Evolutionary conservation across 2,329 filamentous ascomycete species (phyloP).

Genomic region (Fusarium sp.): DNA sequence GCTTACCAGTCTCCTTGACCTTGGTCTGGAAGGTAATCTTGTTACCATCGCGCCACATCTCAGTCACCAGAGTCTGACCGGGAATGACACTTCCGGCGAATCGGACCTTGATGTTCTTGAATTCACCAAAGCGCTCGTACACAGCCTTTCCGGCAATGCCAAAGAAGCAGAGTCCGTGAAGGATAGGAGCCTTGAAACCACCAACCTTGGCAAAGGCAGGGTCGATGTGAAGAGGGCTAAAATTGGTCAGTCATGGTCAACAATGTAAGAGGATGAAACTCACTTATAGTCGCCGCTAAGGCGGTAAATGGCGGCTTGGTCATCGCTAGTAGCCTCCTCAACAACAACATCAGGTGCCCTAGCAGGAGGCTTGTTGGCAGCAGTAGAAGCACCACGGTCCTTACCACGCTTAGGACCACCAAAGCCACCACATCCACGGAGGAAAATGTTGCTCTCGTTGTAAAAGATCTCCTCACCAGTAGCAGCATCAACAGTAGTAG

Average conservation of each 20-base stretch:
- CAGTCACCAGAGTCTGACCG: constrained; percentile 87
- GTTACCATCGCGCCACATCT: constrained; percentile 91
- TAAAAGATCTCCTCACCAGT: constrained; percentile 94
- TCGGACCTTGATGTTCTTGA: constrained; percentile 91
- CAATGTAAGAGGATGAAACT: constrained; percentile 32
- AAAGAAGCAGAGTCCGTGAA: constrained; percentile 97
- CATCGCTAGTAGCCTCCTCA: constrained; percentile 84
- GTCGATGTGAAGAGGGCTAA: constrained; percentile 87
- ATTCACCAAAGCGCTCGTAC: constrained; percentile 79
- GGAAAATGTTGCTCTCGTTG: constrained; percentile 93
- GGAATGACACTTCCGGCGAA: constrained; percentile 87
- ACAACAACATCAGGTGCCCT: constrained; percentile 81
- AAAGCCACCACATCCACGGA: constrained; percentile 90
- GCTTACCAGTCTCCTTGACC: constrained; percentile 92
- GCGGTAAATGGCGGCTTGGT: constrained; percentile 93
- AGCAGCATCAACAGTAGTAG: constrained; percentile 82
- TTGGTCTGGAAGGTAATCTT: constrained; percentile 84
- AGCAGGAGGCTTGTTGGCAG: constrained; percentile 77
- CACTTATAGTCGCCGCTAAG: constrained; percentile 91
- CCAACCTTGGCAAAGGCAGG: constrained; percentile 93
- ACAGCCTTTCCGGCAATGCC: constrained; percentile 92
- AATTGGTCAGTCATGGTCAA: background rate
- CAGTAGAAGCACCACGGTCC: constrained; percentile 81
- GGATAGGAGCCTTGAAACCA: constrained; percentile 91
- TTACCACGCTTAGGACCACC: constrained; percentile 78